Base-by-base conservation (phyloP, 1,284 basidiomycete species). In the Puccinia horiana region DNA sequence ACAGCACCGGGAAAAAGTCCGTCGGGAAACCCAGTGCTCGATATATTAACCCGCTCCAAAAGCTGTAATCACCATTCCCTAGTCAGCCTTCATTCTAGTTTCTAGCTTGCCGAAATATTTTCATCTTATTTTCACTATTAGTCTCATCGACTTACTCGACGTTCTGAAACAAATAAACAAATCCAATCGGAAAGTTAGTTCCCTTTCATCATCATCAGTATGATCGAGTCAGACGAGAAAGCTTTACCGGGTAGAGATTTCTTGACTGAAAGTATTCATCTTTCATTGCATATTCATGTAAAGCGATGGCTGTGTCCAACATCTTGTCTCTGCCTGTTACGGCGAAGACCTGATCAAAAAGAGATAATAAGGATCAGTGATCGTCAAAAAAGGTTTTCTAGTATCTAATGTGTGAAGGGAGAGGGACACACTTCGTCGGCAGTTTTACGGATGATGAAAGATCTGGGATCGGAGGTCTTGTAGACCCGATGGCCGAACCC, bases 1-100 rank as follows among this genome's bases (percentile, higher is more conserved):
- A 95, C 58, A 95, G 88, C 47, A 95, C 93, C 0, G 94, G 93
- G 91, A 94, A 95, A 87, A 93, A 94, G 88, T 95, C 94, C 84
- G 93, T 89, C 1, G 94, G 93, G 89, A 94, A 94, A 65, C 93
- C 93, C 93, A 84, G 63, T 35, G 92, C 92, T 75, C 92, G 92
- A 87, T 94, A 94, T 84, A 94, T 94, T 82, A 94, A 87, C 16
- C 93, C 93, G 84, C 93, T 94, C 84, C 63, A 83, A 79, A 65
- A 82, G 61, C 18, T 75, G 47, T 40, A n/a, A 42, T 5, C 40
- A 69, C 23, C 14, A n/a, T 42, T 42, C 65, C 23, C 23, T 12
- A 32, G 61, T 63, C 61, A 63, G 61, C 37, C 73, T 26, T 11
- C 16, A 67, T n/a, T n/a, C n/a, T n/a, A n/a, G n/a, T n/a, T n/a